These are phyloP conservation scores for Pseudogymnoascus sp. DNA, from an alignment of 2,329 filamentous ascomycete species.

Conservation along the genomic window DNA sequence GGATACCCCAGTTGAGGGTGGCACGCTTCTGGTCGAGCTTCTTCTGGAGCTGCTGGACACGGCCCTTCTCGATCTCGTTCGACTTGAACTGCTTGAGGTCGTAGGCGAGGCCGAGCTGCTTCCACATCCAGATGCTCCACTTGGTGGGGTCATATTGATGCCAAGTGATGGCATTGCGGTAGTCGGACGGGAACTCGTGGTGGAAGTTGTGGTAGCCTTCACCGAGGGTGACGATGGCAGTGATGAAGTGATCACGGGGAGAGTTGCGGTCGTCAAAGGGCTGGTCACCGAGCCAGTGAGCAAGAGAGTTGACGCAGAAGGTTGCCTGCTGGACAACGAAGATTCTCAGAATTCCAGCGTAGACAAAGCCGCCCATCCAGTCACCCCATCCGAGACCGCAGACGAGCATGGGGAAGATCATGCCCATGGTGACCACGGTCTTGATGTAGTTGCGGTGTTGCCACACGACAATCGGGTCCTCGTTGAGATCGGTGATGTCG, in stretches of 20 bases:
- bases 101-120: constrained; percentile 74
- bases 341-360: constrained; percentile 76
- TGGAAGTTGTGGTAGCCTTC: constrained; percentile 96
- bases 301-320: constrained; percentile 87
- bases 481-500: constrained; percentile 82
- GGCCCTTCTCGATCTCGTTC: constrained; percentile 90
- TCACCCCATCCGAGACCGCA: constrained; percentile 75
- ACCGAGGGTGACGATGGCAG: constrained; percentile 74
- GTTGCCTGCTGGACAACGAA: constrained; percentile 89
- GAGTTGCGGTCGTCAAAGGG: constrained; percentile 91
- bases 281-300: constrained; percentile 87
- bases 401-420: constrained; percentile 68
- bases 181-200: constrained; percentile 89
- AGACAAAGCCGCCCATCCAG: constrained; percentile 75
- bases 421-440: constrained; percentile 68
- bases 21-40: constrained; percentile 83
- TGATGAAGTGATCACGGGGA: constrained; percentile 80
- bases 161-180: constrained; percentile 88
- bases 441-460: constrained; percentile 84
- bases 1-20: constrained; percentile 77
- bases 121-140: constrained; percentile 80
- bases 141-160: constrained; percentile 89
- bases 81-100: constrained; percentile 85
- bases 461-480: constrained; percentile 77
- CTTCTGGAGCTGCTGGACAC: constrained; percentile 83